Conservation (phyloP, 2,329 filamentous ascomycete genomes). For the Fusarium zealandicum region DNA sequence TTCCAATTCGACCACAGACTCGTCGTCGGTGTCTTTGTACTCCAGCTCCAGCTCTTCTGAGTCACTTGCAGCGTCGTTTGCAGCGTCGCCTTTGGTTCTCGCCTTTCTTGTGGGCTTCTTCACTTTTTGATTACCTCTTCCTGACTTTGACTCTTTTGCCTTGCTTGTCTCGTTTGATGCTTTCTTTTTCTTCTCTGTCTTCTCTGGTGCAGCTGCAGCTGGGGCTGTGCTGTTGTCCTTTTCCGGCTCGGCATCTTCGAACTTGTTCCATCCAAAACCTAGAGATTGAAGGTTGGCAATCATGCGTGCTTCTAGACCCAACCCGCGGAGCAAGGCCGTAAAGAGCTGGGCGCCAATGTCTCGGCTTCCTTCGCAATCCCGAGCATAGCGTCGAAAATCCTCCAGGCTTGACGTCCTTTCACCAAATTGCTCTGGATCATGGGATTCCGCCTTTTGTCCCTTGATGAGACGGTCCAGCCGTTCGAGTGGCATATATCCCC, state of each 20-base stretch:
- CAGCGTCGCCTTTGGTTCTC: conserved; percentile 7
- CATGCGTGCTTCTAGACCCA: conserved; percentile 84
- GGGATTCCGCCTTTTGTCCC: conserved; percentile 68
- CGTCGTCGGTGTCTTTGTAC: conserved; percentile 61
- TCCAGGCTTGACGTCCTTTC: conserved; percentile 74
- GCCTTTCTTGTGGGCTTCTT: conserved; percentile 20
- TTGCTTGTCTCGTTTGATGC: neutral
- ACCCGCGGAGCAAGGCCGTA: conserved; percentile 79
- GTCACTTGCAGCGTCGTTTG: conserved; percentile 44
- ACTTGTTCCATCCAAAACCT: conserved; percentile 90
- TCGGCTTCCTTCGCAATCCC: conserved; percentile 77
- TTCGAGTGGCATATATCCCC: conserved; percentile 83
- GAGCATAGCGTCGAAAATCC: conserved; percentile 74
- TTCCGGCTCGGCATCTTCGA: conserved; percentile 74
- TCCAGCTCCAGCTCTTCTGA: conserved; percentile 55
- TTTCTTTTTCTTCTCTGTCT: conserved; percentile 22
- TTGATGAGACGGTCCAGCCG: conserved; percentile 77
- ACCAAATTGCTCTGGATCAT: conserved; percentile 72
- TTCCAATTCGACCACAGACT: conserved; percentile 65
- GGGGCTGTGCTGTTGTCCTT: conserved; percentile 43
- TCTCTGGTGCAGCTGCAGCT: neutral
- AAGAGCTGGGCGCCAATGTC: conserved; percentile 92
- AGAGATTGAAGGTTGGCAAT: conserved; percentile 84
- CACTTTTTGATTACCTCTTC: conserved; percentile 29
- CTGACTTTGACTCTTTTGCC: conserved; percentile 3